phyloP scores from a whole-genome alignment of 1,284 basidiomycete genomes.

The Puccinia horiana region DNA sequence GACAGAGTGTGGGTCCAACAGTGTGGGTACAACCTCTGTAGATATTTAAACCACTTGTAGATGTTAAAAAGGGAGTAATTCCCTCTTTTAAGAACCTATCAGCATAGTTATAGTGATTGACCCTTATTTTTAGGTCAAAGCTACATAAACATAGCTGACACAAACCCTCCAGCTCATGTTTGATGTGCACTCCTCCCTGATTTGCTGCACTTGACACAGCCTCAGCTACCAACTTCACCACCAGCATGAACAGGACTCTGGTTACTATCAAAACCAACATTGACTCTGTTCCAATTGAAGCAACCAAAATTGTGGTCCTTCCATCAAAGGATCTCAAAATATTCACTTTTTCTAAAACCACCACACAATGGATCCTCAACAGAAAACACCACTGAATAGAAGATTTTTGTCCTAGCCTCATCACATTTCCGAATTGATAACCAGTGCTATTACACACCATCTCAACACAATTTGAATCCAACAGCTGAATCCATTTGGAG shows the following conservation, averaged over 20 bases:
- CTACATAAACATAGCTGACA: no score
- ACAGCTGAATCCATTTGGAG: background rate
- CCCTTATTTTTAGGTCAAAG: no score
- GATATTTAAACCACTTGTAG: no score
- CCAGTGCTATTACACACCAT: background rate
- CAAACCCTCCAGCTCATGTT: no score
- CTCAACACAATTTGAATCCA: background rate
- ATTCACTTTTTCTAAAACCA: background rate
- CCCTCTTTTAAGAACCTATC: no score
- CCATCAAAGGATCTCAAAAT: background rate
- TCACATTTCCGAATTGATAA: background rate
- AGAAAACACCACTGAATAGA: background rate
- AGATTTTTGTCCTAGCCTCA: background rate
- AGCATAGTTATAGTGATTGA: no score
- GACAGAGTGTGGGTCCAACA: no score
- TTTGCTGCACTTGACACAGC: background rate
- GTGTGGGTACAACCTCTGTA: no score
- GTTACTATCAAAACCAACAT: background rate
- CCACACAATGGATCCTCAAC: background rate
- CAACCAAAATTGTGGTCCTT: background rate
- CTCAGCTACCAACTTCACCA: conserved; percentile 1
- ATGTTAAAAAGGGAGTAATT: no score
- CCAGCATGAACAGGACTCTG: background rate
- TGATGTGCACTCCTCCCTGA: no score
- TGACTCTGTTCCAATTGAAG: background rate